Base-by-base conservation (phyloP, 148 eudicot species). In the Heliamphora exappendiculata region DNA sequence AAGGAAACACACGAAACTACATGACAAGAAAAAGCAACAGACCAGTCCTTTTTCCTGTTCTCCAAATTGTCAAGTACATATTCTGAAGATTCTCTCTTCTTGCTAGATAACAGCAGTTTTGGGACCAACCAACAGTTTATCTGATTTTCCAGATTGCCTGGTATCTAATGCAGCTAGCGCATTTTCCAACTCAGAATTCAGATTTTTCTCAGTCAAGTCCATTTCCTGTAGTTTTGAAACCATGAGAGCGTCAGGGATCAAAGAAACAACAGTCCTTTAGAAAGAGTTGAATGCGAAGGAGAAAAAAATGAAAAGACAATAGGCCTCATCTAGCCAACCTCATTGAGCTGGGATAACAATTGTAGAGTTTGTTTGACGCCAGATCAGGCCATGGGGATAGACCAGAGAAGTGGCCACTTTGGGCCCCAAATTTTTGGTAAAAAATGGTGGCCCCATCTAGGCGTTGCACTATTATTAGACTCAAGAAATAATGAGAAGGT, bases 41-140 rank as follows among this genome's bases (percentile, higher is more conserved):
- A 94, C 98, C 91, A 90, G 67, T 89, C 97, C 76, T 84, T 84
- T 83, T 86, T 90, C 88, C 89, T 90, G 82, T 78, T 87, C 82
- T 94, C 97, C 78, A 91, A 80, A 83, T 89, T 82, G 76, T 87
- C 88, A 49, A 83, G 29, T 44, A 90, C 79, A 57, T 80, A 83
- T 75, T 80, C 80, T 11, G 88, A 79, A 81, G 86, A 84, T 70
- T 87, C 87, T 79, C 50, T 81, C 87, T 53, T 73, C 87, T 75
- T 79, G 78, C n/a, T 74, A 79, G 36, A 72, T 82, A 16, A 66
- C 78, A 45, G 53, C 60, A 4, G 72, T 57, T 75, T 79, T 80
- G 36, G 81, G 75, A 60, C 85, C 84, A 58, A 29, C 7, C 8
- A 53, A 50, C 62, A 67, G 22, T 67, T 75, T 76, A 62, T 65